A percentile compares a stretch with the other conserved stretches of the same genome.
Conservation (phyloP, 305 asterid species). For the Solanum aculeatissimum region DNA sequence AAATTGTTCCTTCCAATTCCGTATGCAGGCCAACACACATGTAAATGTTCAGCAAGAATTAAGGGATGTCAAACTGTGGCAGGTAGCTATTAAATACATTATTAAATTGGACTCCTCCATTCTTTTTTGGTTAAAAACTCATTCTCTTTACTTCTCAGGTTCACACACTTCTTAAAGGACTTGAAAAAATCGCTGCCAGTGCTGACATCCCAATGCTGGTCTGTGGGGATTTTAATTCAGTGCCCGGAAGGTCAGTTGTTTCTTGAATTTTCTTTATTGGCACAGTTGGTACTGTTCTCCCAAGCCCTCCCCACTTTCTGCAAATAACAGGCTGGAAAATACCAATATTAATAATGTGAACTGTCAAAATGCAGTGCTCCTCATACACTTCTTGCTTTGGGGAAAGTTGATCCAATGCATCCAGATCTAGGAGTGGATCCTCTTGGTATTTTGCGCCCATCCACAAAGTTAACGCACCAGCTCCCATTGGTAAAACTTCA, state of each 20-base stretch:
- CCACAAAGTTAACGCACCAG: constrained; percentile 55
- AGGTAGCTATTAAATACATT: constrained; percentile 34
- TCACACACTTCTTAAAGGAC: constrained; percentile 88
- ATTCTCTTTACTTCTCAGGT: constrained; percentile 37
- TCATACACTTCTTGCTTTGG: constrained; percentile 92
- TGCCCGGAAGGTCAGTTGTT: constrained; percentile 74
- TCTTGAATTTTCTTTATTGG: not conserved
- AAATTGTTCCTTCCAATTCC: constrained; percentile 5
- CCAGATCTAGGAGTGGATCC: constrained; percentile 75
- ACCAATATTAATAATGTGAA: not conserved
- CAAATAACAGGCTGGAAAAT: not conserved
- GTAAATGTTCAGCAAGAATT: constrained; percentile 72
- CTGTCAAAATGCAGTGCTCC: constrained; percentile 62
- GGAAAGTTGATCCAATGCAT: constrained; percentile 85
- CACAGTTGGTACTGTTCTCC: not conserved
- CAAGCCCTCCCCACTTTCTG: not conserved
- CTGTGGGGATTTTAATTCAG: constrained; percentile 92
- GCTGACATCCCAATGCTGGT: constrained; percentile 96
- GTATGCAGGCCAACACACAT: constrained; percentile 91
- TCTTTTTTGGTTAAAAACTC: constrained; percentile 1
- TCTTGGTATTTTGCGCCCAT: constrained; percentile 72
- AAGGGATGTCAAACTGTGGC: constrained; percentile 99
- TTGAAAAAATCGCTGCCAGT: constrained; percentile 92
- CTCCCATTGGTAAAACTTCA: constrained; percentile 62
- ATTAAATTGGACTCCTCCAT: constrained; percentile 1